These are phyloP conservation scores for Rubroboletus pulcherrimus DNA, from an alignment of 768 basidiomycete genomes.

Conservation along the genomic window DNA sequence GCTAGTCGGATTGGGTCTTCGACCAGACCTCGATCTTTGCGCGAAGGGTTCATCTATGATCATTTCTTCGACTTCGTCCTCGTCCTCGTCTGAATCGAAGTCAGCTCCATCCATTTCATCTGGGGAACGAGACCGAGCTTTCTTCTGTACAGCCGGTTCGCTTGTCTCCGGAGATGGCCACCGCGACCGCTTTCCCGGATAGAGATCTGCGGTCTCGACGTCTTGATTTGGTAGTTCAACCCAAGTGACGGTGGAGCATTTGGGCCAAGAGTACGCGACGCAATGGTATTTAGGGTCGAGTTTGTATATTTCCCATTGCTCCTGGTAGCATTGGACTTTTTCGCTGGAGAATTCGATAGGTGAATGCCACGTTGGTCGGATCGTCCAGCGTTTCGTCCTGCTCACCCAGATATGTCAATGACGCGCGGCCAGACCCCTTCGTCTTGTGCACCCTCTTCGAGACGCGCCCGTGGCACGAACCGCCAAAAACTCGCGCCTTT, in stretches of 20 bases:
- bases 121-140: constrained; percentile 21
- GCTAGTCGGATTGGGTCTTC: constrained; percentile 22
- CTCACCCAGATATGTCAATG: constrained; percentile 69
- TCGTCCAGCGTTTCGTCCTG: constrained; percentile 5
- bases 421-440: constrained; percentile 72
- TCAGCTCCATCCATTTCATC: constrained; percentile 21
- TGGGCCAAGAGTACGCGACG: constrained; percentile 44
- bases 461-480: constrained; percentile 68
- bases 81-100: constrained; percentile 38
- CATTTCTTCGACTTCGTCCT: constrained; percentile 51
- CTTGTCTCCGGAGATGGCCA: constrained; percentile 23
- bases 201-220: constrained; percentile 3
- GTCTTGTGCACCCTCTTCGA: constrained; percentile 52
- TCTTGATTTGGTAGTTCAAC: constrained; percentile 13
- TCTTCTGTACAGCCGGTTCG: constrained; percentile 22
- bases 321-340: constrained; percentile 53
- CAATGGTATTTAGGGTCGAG: constrained; percentile 75
- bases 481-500: constrained; percentile 64
- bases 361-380: constrained; percentile 6
- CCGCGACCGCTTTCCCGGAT: constrained; percentile 27
- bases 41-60: constrained; percentile 35
- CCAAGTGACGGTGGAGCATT: constrained; percentile 24
- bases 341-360: constrained; percentile 35
- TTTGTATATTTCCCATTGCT: constrained; percentile 87
- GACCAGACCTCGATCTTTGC: constrained; percentile 11